These are phyloP conservation scores for Dentipellis sp. DNA, from an alignment of 768 basidiomycete genomes.

Conservation along the genomic window DNA sequence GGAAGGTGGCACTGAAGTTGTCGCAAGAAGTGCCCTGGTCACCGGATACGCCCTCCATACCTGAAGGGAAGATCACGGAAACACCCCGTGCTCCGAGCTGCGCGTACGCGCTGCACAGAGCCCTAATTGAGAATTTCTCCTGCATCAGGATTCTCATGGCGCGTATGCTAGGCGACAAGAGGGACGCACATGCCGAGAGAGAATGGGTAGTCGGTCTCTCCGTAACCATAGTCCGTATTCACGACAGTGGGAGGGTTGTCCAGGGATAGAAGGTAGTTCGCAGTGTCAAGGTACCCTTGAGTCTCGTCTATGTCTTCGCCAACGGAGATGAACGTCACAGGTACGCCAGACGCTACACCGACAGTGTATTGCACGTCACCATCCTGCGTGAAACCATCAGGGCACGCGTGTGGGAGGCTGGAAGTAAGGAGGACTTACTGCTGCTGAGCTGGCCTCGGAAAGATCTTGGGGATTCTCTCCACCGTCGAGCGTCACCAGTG, in stretches of 20 bases:
- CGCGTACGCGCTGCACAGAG: constrained; percentile 25
- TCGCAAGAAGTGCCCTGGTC: constrained; percentile 18
- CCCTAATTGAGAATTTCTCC: constrained; percentile 7
- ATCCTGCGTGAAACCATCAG: constrained; percentile 3
- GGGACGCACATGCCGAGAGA: not conserved
- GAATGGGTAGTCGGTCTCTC: not conserved
- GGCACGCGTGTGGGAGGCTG: constrained; percentile 12
- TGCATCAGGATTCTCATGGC: too few relatives aligned
- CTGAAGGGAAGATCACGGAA: constrained; percentile 28
- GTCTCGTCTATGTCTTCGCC: constrained; percentile 21
- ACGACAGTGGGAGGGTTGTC: not conserved
- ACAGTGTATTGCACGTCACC: constrained; percentile 18
- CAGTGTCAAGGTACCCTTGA: constrained; percentile 23
- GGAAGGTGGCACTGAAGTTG: constrained; percentile 25
- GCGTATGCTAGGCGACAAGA: not conserved
- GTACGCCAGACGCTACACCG: constrained; percentile 19
- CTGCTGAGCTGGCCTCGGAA: constrained; percentile 19
- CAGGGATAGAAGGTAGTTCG: constrained; percentile 17
- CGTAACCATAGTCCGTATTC: not conserved
- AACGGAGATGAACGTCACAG: constrained; percentile 23
- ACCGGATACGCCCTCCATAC: constrained; percentile 29
- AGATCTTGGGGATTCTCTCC: constrained; percentile 19
- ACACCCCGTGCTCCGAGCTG: constrained; percentile 27
- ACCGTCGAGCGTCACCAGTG: constrained; percentile 19
- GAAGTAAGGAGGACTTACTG: not conserved